These are phyloP conservation scores for Chlorella variabilis DNA, from an alignment of 163 green algal species.

Conservation along the genomic window DNA sequence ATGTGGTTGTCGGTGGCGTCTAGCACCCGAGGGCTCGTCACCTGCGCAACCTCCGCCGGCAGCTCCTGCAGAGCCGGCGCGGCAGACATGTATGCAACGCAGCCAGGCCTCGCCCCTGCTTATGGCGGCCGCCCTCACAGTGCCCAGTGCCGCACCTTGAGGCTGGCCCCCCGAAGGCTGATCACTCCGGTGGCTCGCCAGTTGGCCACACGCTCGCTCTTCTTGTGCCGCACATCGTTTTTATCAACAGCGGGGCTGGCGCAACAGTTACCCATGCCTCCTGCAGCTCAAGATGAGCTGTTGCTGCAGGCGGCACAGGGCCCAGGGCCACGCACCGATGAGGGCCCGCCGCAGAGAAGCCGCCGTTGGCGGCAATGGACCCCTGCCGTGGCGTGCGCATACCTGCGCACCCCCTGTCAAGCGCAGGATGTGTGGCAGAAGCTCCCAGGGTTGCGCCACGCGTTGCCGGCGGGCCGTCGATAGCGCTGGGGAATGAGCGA, in stretches of 20 bases:
- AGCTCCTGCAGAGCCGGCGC: constrained; percentile 38
- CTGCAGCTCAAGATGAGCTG: too few relatives aligned
- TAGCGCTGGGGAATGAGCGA: too few relatives aligned
- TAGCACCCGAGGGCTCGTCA: constrained; percentile 42
- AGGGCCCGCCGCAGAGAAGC: too few relatives aligned
- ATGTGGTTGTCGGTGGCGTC: constrained; percentile 54
- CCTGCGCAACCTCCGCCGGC: constrained; percentile 31
- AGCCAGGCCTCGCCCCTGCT: background rate
- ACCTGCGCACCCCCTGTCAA: too few relatives aligned
- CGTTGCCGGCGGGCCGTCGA: too few relatives aligned
- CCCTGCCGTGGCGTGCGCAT: too few relatives aligned
- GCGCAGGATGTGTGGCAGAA: too few relatives aligned
- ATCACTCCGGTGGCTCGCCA: constrained; percentile 46
- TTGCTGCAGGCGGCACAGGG: too few relatives aligned
- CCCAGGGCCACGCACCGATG: too few relatives aligned
- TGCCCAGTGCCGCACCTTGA: constrained; percentile 34
- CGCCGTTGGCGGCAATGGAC: too few relatives aligned
- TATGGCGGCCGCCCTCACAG: too few relatives aligned
- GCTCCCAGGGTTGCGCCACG: too few relatives aligned
- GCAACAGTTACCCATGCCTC: constrained; percentile 44
- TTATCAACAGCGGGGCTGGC: background rate
- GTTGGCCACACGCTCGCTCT: constrained; percentile 18
- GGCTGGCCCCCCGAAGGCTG: constrained; percentile 30
- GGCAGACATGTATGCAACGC: background rate
- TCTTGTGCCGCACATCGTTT: constrained; percentile 30